Percentiles rank a stretch among this genome's conserved stretches.
phyloP scores from a whole-genome alignment of 2,329 filamentous ascomycete species.

The Daldinia sp. region DNA sequence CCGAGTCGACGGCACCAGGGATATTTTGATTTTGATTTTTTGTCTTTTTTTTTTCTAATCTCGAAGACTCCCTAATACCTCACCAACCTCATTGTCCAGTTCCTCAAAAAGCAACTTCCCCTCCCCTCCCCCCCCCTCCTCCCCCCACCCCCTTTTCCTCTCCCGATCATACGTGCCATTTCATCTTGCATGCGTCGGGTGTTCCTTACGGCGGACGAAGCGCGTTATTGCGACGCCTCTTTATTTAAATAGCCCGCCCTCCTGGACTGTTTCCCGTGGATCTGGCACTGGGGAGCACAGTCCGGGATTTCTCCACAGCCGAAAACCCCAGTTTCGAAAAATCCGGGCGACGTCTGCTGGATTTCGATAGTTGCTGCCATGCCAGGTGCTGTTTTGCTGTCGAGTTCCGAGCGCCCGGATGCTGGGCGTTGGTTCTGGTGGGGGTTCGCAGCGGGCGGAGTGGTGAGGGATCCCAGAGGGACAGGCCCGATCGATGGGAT shows the following conservation, averaged over 20 bases:
- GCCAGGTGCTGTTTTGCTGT: background rate
- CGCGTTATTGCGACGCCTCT: slow-evolving; percentile 17
- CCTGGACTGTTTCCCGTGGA: background rate
- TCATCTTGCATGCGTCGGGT: slow-evolving; percentile 35
- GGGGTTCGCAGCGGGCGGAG: slow-evolving; percentile 22
- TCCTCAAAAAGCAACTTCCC: slow-evolving; percentile 6
- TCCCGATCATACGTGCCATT: slow-evolving; percentile 23
- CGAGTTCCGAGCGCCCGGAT: slow-evolving; percentile 20
- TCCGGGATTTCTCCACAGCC: slow-evolving; percentile 2
- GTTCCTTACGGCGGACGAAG: slow-evolving; percentile 22
- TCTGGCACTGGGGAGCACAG: background rate
- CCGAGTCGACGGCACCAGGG: slow-evolving; percentile 13
- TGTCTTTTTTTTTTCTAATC: too few species aligned
- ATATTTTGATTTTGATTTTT: too few species aligned
- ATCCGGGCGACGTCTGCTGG: slow-evolving; percentile 3
- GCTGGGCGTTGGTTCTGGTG: slow-evolving; percentile 4
- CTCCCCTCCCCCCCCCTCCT: background rate
- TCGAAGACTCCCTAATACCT: slow-evolving; percentile 15
- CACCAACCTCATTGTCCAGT: slow-evolving; percentile 1
- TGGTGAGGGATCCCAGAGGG: background rate
- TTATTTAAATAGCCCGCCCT: too few species aligned
- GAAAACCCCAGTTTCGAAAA: slow-evolving; percentile 14
- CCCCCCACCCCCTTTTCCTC: background rate
- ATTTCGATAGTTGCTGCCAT: too few species aligned
- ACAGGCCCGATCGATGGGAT: slow-evolving; percentile 13